Conservation (phyloP, 257 asterid genomes). For the Hygrophila difformis region DNA sequence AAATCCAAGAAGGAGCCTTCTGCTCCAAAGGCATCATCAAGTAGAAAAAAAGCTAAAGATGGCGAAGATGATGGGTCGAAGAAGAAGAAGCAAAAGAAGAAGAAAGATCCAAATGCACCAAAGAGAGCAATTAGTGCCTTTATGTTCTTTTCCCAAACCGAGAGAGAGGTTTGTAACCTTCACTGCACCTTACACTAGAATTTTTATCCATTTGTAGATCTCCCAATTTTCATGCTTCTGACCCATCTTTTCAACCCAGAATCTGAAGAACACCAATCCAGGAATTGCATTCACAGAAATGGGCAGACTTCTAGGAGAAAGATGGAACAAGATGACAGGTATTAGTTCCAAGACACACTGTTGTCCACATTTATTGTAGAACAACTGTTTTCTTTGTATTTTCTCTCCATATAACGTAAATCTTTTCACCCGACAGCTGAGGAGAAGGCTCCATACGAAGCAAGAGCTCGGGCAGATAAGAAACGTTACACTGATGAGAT, state of each 20-base stretch:
- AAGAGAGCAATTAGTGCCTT: slow-evolving; percentile 77
- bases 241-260: slow-evolving; percentile 27
- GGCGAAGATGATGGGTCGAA: slow-evolving; percentile 53
- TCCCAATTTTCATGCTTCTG: not conserved
- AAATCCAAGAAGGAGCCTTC: slow-evolving; percentile 52
- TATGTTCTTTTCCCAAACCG: slow-evolving; percentile 75
- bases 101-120: slow-evolving; percentile 94
- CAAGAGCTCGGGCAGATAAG: slow-evolving; percentile 79
- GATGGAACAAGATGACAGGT: slow-evolving; percentile 91
- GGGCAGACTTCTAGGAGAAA: slow-evolving; percentile 75
- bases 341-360: not conserved
- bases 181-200: no score
- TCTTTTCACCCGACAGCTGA: slow-evolving; percentile 40
- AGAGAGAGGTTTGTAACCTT: slow-evolving; percentile 58
- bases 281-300: slow-evolving; percentile 69
- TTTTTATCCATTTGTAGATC: no score
- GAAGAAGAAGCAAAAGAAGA: slow-evolving; percentile 79
- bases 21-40: slow-evolving; percentile 46
- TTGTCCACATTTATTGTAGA: no score
- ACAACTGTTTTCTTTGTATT: no score
- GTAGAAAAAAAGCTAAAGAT: slow-evolving; percentile 58
- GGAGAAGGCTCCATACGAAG: slow-evolving; percentile 80
- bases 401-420: not conserved
- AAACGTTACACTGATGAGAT: slow-evolving; percentile 61
- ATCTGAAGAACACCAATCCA: slow-evolving; percentile 63